phyloP scores from a whole-genome alignment of 106 monocot species.

The Narthecium ossifragum region DNA sequence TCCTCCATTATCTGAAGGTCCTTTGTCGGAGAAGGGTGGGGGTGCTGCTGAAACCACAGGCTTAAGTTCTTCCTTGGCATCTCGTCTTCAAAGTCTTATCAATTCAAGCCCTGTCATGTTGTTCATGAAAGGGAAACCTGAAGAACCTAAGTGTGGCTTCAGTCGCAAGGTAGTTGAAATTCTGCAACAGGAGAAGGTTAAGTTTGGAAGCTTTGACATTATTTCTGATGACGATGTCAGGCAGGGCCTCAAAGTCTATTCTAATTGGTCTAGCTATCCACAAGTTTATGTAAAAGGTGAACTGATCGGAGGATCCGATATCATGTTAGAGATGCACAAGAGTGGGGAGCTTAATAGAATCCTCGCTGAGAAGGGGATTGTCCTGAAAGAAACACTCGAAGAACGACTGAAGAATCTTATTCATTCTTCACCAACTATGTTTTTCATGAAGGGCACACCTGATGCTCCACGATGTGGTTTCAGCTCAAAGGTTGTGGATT shows the following conservation, averaged over 20 bases:
- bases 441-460: constrained; percentile 92
- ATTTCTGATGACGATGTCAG: constrained; percentile 77
- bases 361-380: constrained; percentile 52
- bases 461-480: constrained; percentile 80
- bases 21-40: constrained; percentile 7
- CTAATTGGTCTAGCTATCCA: constrained; percentile 92
- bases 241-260: constrained; percentile 70
- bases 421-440: constrained; percentile 49
- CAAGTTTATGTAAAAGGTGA: constrained; percentile 85
- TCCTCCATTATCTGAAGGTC: constrained; percentile 1
- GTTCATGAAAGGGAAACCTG: constrained; percentile 81
- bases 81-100: constrained; percentile 51
- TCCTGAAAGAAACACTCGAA: constrained; percentile 33
- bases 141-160: constrained; percentile 76
- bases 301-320: constrained; percentile 83
- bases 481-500: constrained; percentile 86
- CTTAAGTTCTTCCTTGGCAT: constrained; percentile 35
- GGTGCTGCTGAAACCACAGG: constrained; percentile 34
- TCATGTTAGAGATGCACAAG: constrained; percentile 84
- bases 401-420: constrained; percentile 55
- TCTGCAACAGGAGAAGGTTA: constrained; percentile 67
- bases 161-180: constrained; percentile 71
- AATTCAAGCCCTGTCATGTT: constrained; percentile 64
- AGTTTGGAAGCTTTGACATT: constrained; percentile 65
- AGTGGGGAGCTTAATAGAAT: constrained; percentile 62